Conservation (phyloP, 257 asterid genomes). For the Thymus quinquecostatus region DNA sequence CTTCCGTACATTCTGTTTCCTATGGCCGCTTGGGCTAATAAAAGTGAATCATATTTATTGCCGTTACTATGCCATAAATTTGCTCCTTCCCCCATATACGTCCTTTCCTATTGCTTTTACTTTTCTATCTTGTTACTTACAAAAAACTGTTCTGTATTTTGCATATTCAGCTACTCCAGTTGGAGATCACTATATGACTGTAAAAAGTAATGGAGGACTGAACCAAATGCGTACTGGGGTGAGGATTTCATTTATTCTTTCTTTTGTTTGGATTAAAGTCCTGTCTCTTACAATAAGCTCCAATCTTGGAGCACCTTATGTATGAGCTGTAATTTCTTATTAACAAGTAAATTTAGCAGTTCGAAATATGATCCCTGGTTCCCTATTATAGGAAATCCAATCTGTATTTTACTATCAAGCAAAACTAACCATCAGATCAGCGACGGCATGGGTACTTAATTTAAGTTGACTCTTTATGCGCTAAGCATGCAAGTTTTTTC, state of each 20-base stretch:
- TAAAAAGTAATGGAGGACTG: constrained; percentile 87
- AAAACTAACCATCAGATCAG: constrained; percentile 5
- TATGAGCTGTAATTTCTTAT: constrained; percentile 9
- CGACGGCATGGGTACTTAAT: neutral
- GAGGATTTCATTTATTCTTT: constrained; percentile 32
- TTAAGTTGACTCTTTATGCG: constrained; percentile 10
- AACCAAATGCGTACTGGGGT: constrained; percentile 99
- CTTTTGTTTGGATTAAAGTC: constrained; percentile 14
- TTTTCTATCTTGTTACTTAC: neutral
- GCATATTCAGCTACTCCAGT: constrained; percentile 52
- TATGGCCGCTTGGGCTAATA: neutral
- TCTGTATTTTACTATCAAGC: constrained; percentile 2
- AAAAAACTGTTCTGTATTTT: constrained; percentile 24
- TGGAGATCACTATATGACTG: constrained; percentile 79
- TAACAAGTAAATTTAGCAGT: constrained; percentile 3
- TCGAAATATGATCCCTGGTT: constrained; percentile 5
- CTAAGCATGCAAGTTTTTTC: constrained; percentile 10
- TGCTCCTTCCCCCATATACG: constrained; percentile 4
- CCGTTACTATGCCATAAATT: constrained; percentile 14
- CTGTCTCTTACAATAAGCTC: constrained; percentile 19
- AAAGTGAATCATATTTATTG: constrained; percentile 16
- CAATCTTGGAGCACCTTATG: constrained; percentile 8
- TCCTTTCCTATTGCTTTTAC: neutral
- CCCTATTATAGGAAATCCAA: constrained; percentile 12
- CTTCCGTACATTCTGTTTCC: constrained; percentile 18